phyloP scores from a whole-genome alignment of 345 rosid species.

The Melaleuca quinquenervia region DNA sequence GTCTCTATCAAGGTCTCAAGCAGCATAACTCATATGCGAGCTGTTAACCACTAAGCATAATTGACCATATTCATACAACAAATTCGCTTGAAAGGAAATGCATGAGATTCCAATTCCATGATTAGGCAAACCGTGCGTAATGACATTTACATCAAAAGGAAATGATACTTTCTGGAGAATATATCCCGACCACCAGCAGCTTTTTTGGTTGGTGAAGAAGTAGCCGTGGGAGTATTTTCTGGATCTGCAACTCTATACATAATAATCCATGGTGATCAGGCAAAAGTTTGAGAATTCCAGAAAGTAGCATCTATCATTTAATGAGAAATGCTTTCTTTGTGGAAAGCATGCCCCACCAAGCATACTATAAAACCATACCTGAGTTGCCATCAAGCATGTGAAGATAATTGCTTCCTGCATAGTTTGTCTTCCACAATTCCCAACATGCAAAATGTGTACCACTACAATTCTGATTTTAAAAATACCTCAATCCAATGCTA shows the following conservation, averaged over 20 bases:
- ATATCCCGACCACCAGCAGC: conserved; percentile 27
- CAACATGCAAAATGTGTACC: background rate
- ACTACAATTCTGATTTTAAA: background rate
- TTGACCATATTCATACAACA: conserved; percentile 32
- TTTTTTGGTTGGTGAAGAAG: conserved; percentile 22
- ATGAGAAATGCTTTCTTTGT: background rate
- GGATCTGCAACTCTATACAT: conserved; percentile 6
- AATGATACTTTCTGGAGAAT: conserved; percentile 17
- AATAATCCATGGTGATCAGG: conserved; percentile 1
- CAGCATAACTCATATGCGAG: conserved; percentile 31
- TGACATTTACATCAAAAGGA: conserved; percentile 10
- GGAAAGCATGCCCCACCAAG: conserved; percentile 14
- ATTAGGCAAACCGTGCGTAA: conserved; percentile 24
- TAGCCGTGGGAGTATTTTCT: conserved; percentile 8
- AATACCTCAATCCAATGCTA: background rate
- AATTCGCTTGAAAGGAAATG: conserved; percentile 17
- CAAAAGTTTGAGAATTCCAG: conserved; percentile 3
- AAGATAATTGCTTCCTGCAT: background rate
- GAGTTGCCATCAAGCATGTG: conserved; percentile 1
- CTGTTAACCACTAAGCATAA: conserved; percentile 52
- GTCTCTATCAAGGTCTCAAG: conserved; percentile 46
- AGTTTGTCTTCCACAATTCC: background rate
- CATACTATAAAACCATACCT: background rate
- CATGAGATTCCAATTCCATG: conserved; percentile 31
- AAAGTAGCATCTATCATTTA: conserved; percentile 2